phyloP scores from a whole-genome alignment of 257 asterid genomes.

The Datura wrightii region DNA sequence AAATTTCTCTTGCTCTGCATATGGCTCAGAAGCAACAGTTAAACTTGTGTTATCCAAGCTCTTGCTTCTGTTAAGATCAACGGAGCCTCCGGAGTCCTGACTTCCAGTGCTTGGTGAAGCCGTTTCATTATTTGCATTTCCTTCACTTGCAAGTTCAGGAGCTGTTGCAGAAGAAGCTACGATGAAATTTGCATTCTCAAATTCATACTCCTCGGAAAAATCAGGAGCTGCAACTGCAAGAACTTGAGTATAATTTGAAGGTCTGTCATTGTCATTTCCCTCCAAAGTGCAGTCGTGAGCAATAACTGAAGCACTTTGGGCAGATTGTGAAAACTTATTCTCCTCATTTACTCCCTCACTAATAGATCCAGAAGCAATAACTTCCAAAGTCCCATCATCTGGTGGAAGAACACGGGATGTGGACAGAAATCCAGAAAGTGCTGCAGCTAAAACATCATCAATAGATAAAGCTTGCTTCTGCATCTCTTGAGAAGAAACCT shows the following conservation, averaged over 20 bases:
- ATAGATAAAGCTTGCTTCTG: constrained; percentile 58
- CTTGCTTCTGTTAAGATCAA: constrained; percentile 34
- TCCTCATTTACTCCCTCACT: constrained; percentile 32
- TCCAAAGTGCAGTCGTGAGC: constrained; percentile 41
- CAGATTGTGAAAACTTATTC: constrained; percentile 40
- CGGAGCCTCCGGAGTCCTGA: constrained; percentile 30
- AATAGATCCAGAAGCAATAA: not conserved
- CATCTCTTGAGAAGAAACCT: constrained; percentile 47
- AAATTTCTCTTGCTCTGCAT: constrained; percentile 25
- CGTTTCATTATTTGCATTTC: constrained; percentile 34
- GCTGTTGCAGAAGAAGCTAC: constrained; percentile 41
- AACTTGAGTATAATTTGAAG: constrained; percentile 49
- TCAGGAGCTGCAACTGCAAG: constrained; percentile 65
- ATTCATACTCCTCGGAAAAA: constrained; percentile 47
- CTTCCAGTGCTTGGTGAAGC: constrained; percentile 39
- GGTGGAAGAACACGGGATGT: constrained; percentile 31
- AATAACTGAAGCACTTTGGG: constrained; percentile 33
- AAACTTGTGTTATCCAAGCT: constrained; percentile 33
- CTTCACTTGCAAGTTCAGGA: constrained; percentile 36
- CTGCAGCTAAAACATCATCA: constrained; percentile 90
- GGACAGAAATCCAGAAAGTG: constrained; percentile 72
- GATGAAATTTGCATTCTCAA: constrained; percentile 44
- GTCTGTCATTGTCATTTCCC: constrained; percentile 42
- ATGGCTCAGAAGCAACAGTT: constrained; percentile 31
- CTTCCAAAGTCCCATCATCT: constrained; percentile 30